These are phyloP conservation scores for Salvia miltiorrhiza DNA, from an alignment of 257 asterid species.

Conservation along the genomic window DNA sequence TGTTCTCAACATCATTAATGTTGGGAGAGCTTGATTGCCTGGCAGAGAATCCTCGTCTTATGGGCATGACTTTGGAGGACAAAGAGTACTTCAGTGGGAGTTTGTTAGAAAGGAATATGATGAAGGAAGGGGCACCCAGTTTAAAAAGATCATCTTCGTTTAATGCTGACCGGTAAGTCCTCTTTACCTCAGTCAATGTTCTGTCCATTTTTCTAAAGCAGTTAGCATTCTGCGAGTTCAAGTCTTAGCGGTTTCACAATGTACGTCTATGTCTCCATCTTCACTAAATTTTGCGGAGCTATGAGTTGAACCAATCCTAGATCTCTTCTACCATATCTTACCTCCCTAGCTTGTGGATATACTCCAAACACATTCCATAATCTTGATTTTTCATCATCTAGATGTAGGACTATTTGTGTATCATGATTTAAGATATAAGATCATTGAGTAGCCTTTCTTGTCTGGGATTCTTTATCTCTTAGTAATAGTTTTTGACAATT, in stretches of 20 bases:
- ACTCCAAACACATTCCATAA: neutral
- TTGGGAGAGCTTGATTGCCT: slow-evolving; percentile 76
- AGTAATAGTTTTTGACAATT: neutral
- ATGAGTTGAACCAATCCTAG: neutral
- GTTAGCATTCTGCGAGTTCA: neutral
- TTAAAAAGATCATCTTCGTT: slow-evolving; percentile 83
- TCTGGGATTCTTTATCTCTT: neutral
- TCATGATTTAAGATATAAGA: neutral
- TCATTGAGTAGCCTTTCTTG: neutral
- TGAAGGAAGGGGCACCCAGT: slow-evolving; percentile 58
- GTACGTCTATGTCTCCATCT: neutral
- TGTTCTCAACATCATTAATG: slow-evolving; percentile 67
- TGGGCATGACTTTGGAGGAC: slow-evolving; percentile 66
- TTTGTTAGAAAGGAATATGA: slow-evolving; percentile 65
- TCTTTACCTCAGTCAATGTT: neutral
- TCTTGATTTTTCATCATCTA: neutral
- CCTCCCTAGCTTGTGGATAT: neutral
- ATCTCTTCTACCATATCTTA: neutral
- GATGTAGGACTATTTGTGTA: neutral
- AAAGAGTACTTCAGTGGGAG: slow-evolving; percentile 95
- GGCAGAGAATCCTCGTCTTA: slow-evolving; percentile 64
- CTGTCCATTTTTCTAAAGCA: neutral
- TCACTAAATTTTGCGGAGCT: slow-evolving; percentile 1
- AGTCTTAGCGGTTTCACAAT: neutral
- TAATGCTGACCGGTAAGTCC: slow-evolving; percentile 71